Conservation (phyloP, 2,329 filamentous ascomycete genomes). For the Tolypocladium paradoxum region DNA sequence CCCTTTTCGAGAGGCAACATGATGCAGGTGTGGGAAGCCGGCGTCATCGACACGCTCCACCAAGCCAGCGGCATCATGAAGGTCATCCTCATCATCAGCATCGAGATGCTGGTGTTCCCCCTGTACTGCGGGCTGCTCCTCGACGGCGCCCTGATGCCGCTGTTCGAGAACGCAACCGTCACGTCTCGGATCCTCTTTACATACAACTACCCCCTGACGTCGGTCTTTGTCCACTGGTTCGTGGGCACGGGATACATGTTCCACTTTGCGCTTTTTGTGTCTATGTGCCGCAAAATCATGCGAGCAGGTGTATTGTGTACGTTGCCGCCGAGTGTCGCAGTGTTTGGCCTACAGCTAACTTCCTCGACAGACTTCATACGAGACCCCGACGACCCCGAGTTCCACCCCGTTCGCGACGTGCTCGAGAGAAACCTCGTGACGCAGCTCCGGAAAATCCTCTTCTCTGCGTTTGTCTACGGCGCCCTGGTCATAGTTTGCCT, state of each 20-base stretch:
- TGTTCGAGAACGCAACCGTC: constrained; percentile 75
- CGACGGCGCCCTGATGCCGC: constrained; percentile 75
- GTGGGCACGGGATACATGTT: constrained; percentile 99
- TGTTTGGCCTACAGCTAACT: constrained; percentile 5
- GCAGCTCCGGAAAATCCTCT: constrained; percentile 90
- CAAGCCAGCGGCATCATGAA: constrained; percentile 97
- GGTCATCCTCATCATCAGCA: constrained; percentile 95
- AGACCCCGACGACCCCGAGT: constrained; percentile 95
- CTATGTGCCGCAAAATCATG: constrained; percentile 98
- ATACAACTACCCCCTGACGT: constrained; percentile 69
- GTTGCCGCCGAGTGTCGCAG: constrained; percentile 18
- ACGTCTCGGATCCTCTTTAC: constrained; percentile 71
- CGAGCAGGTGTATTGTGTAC: constrained; percentile 83
- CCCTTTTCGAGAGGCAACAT: constrained; percentile 51
- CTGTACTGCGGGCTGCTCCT: constrained; percentile 89
- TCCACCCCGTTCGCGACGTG: constrained; percentile 94
- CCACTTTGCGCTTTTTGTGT: constrained; percentile 95
- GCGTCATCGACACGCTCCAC: constrained; percentile 70
- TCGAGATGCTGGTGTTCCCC: constrained; percentile 97
- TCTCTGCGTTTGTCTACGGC: constrained; percentile 92
- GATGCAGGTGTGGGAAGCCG: constrained; percentile 58
- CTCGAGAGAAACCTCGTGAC: constrained; percentile 86
- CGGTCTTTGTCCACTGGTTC: constrained; percentile 97
- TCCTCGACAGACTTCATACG: constrained; percentile 72
- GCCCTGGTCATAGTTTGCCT: constrained; percentile 86